Base-by-base conservation (phyloP, 371 early-diverging fungal species). In the Lichtheimia corymbifera region DNA sequence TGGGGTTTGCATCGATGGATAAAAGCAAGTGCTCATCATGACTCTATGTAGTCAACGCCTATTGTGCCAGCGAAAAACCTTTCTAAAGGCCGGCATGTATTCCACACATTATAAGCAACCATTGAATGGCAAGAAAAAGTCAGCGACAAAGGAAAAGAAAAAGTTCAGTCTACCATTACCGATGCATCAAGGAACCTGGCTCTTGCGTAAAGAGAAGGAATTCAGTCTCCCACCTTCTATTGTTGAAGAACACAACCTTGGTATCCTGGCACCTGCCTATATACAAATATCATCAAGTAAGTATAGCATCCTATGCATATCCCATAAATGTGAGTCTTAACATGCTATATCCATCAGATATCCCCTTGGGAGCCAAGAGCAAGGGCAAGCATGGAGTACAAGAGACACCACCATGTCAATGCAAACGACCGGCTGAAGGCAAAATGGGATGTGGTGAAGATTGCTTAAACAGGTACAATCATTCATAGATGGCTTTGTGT, bases 381-480 rank as follows among this genome's bases (percentile, higher is more conserved):
- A 91, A 64, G 71, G 92, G 18, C 86, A 85, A 58, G 86, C 88
- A 20, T 35, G 35, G 71, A 77, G 14, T 77, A 67, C n/a, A 66
- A 71, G 5, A 73, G 70, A 65, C 67, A 11, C 75, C 81, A 52
- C 70, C 80, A 17, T 93, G 93, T 64, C 80, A 83, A 25, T 92
- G 93, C 60, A 69, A 41, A 14, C 72, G 72, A n/a, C 84, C 87
- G n/a, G 66, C 76, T 27, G 73, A 80, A 50, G 88, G 85, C 7
- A 59, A 69, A 17, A 61, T 72, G 41, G 91, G 88, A 4, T 93
- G 93, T 63, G 83, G 84, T 6, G 89, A 90, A 2, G 83, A 85
- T 58, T 94, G 94, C 66, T 72, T 91, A 22, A 94, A 93, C 61
- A 71, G 90, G 80, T 83, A 69, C 22, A 13, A 18, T 45, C 4